Base-by-base conservation (phyloP, 345 rosid species). In the Conringia planisiliqua region DNA sequence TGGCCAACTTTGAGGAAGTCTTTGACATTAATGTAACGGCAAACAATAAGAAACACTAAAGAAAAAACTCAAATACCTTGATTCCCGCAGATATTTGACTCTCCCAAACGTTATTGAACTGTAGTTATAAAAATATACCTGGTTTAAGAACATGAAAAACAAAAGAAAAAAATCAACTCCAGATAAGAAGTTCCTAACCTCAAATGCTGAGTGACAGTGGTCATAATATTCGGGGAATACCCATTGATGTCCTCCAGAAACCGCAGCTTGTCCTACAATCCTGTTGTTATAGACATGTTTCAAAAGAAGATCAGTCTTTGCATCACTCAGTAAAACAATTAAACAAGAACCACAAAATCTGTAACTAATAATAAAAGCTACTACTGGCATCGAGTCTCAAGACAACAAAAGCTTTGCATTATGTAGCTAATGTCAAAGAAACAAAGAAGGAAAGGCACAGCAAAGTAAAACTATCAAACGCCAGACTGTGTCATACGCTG, bases 211-310 rank as follows among this genome's bases (percentile, higher is more conserved):
- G 59, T 75, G 82, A 57, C 80, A 77, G 78, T 75, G 82, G 47
- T 67, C 50, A 60, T 68, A 78, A 73, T 82, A 66, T 60, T 89
- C 88, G 13, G 86, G 87, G 67, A 79, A 81, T 58, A 87, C 85
- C 98, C 97, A 93, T 72, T 81, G 83, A 78, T 89, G 85, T 73
- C 74, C 86, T 70, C 98, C 96, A 63, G 90, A 84, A 72, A 81
- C 83, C 5, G 98, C 96, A 33, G 91, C 96, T 80, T 89, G 84
- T 70, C 98, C 97, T 72, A 93, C 87, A 78, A 87, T 85, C 82
- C 98, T 93, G 87, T 68, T 63, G 39, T 79, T 67, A 78, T 68
- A 83, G 43, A 8, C 20, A 77, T 26, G 22, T 46, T 46, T 18
- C 38, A n/a, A 52, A 51, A 54, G 22, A 62, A 36, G 55, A 46